Base-by-base conservation (phyloP, 2,329 filamentous ascomycete species). In the Fusarium chuoi region DNA sequence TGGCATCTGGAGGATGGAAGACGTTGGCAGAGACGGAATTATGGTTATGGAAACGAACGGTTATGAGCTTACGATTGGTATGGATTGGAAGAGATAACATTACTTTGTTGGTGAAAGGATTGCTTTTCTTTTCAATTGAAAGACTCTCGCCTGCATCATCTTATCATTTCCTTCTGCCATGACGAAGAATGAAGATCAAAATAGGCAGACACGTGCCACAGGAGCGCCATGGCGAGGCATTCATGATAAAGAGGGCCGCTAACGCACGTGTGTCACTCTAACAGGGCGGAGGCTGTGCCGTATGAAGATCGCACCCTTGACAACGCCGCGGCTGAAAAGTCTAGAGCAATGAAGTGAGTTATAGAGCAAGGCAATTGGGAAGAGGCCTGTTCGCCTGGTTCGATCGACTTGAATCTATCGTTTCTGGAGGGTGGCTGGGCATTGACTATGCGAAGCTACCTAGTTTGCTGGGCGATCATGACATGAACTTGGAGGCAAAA, bases 41-140 rank as follows among this genome's bases (percentile, higher is more conserved):
- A 30, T 57, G 42, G 48, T 33, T 17, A 57, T 52, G 38, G 59
- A 62, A 68, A 71, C 61, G 54, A 46, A 65, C 44, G 57, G 42
- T 67, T 58, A 75, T 26, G 61, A 75, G 54, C 35, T 67, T 44
- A 75, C 49, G 72, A 75, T 59, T 70, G 36, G 69, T 33, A 45
- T 51, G 41, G 44, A 28, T 65, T 39, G 24, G 42, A 36, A 46
- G n/a, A 24, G 14, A 61, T 28, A 14, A 7, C 26, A 46, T 42
- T 36, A 12, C 20, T 30, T 61, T 56, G 22, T 22, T 26, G 51
- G 52, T 58, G 42, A 54, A 49, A 45, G 46, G 59, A 49, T 45
- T 68, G 33, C n/a, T 18, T 55, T 35, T 24, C 26, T 41, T 54
- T 59, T 58, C 44, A 69, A 61, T 69, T 69, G 49, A 58, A 70